phyloP scores from a whole-genome alignment of 164 flowering plant species.

The Chimonanthus salicifolius region DNA sequence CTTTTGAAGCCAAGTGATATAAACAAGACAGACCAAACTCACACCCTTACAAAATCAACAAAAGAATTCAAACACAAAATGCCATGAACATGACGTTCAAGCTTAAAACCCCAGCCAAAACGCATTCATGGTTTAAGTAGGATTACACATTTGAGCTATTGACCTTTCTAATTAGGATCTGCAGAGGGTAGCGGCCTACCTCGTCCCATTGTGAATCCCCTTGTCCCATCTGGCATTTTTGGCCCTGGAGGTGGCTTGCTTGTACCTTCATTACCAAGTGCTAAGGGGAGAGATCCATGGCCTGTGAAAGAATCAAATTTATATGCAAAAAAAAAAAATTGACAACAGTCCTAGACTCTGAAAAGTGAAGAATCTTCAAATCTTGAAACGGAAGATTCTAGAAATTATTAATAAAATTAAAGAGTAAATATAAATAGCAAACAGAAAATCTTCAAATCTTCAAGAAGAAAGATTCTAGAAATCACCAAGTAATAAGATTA shows the following conservation, averaged over 20 bases:
- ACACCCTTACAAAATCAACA: too few relatives aligned
- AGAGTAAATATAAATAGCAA: neutral
- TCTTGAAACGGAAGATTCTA: neutral
- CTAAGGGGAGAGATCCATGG: conserved; percentile 37
- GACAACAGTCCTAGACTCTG: neutral
- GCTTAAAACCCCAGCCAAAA: too few relatives aligned
- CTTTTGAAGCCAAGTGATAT: too few relatives aligned
- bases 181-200: conserved; percentile 48
- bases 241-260: conserved; percentile 85
- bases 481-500: neutral
- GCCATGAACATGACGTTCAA: too few relatives aligned
- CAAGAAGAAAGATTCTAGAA: neutral
- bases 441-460: neutral
- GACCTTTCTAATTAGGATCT: conserved; percentile 3
- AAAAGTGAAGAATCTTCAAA: neutral
- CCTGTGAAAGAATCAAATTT: conserved; percentile 30
- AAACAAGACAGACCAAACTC: too few relatives aligned
- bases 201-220: conserved; percentile 87
- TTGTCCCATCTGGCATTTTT: conserved; percentile 90
- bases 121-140: neutral
- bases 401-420: neutral
- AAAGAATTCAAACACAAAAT: too few relatives aligned
- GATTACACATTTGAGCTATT: neutral
- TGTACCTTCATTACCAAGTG: conserved; percentile 31
- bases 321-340: neutral